Base-by-base conservation (phyloP, 2,329 filamentous ascomycete genomes). In the Arthrobotrys conoides region DNA sequence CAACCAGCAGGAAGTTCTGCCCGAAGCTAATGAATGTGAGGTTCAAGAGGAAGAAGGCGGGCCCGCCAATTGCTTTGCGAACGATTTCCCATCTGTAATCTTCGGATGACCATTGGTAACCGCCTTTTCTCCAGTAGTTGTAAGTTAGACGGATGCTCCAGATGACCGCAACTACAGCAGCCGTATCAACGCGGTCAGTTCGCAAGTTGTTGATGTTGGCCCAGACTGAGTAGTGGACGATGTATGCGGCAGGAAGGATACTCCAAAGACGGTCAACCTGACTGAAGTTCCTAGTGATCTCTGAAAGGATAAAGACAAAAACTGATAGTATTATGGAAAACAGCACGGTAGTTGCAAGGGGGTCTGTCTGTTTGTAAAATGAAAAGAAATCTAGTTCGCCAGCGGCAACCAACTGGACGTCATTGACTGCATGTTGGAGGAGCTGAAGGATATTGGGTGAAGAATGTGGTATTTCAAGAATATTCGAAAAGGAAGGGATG, bases 111-210 rank as follows among this genome's bases (percentile, higher is more conserved):
- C 94, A 87, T 16, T 88, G 86, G 84, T 99, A 99, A 24, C 96
- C 96, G 46, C 96, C 96, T 84, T 93, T 97, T 75, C 96, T 91
- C 91, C 92, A 97, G 86, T 97, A 99, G 85, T 99, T 99, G 87
- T 89, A 98, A 1, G 95, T 98, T 85, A 99, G 86, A 10, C 96
- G 92, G 73, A 86, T 41, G 41, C 76, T 79, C 76, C 76, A 79
- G 8, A 94, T 82, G 0, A 88, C 85, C 64, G 90, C 92, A 82
- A 93, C 90, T 0, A 90, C 85, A 73, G 94, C 87, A 36, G 94
- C 87, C 48, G 91, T 89, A 82, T 97, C 91, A 51, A 97, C 84
- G 61, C 91, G 89, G 69, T 88, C 86, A 14, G 91, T 91, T 5
- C 91, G 88, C 0, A 97, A 83, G 0, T 91, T 92, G 51, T 90